phyloP scores from a whole-genome alignment of 371 early-diverging fungal species.

The Rhizopus arrhizus region DNA sequence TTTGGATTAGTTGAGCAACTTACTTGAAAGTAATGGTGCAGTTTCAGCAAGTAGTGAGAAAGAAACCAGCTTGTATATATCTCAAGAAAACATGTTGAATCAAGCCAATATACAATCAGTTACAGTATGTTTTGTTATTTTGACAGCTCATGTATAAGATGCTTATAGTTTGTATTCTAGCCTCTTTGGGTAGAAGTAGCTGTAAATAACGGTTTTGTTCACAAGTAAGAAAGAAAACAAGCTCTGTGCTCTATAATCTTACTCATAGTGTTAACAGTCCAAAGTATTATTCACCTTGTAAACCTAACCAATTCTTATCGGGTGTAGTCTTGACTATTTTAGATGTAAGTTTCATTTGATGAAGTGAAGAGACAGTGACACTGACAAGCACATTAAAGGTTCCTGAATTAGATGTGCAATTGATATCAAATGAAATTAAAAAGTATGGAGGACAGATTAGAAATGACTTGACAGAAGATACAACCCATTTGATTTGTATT shows the following conservation, averaged over 20 bases:
- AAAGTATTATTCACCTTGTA: conserved; percentile 52
- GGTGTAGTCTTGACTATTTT: conserved; percentile 56
- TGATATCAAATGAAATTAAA: conserved; percentile 51
- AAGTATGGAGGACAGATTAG: conserved; percentile 65
- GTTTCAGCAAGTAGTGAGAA: background rate
- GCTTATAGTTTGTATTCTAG: conserved; percentile 14
- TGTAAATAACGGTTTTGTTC: conserved; percentile 31
- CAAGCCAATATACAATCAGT: conserved; percentile 13
- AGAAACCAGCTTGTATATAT: conserved; percentile 7
- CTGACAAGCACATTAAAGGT: conserved; percentile 24
- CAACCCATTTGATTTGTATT: conserved; percentile 64
- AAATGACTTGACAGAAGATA: conserved; percentile 40
- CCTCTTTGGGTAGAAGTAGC: conserved; percentile 44
- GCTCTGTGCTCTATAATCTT: background rate
- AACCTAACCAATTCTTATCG: conserved; percentile 57
- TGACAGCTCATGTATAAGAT: background rate
- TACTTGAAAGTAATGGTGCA: conserved; percentile 23
- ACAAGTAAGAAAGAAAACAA: conserved; percentile 35
- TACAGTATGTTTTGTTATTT: conserved; percentile 14
- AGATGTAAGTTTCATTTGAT: conserved; percentile 31
- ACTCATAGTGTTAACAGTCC: conserved; percentile 31
- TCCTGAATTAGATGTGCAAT: conserved; percentile 47
- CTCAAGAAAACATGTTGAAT: conserved; percentile 3
- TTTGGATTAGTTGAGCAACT: conserved; percentile 14
- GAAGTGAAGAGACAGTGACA: background rate